Evolutionary conservation across 768 basidiomycete genomes (phyloP), one percentile per base, ranked within the genome.

Genomic region (Suillus decipiens): DNA sequence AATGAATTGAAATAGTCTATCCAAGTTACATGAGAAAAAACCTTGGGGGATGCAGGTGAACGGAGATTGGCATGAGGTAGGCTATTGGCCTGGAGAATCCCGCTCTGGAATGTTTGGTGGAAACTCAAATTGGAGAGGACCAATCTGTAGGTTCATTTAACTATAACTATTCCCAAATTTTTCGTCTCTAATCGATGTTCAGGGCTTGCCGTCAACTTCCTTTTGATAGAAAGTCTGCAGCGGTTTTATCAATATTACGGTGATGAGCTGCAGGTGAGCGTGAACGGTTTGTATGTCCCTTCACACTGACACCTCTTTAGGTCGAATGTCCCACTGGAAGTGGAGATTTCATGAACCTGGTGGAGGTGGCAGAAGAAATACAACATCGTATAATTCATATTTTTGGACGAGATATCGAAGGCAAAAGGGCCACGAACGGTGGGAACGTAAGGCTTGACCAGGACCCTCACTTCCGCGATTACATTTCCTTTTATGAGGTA

Each of bases 341-440:
- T 66, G 97, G 97, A n/a, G 96, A 97, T 68, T 94, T 89, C 76
- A 98, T 98, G 95, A 93, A 95, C 72, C 86, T 99, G 9, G 93
- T 90, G 11, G 84, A 86, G 63, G 95, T 96, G 22, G 95, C 97
- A 6, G 96, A 98, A 71, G 97, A 99, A 76, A 95, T 99, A 61
- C 97, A 99, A 75, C 96, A 99, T 72, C 89, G 97, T n/a, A 88
- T 99, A 65, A 99, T 99, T 61, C 95, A 99, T 75, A 95, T 99
- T 69, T 99, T 99, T 71, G 89, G 93, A n/a, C 87, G 95, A 33
- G 96, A 99, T 72, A 75, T 85, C 65, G 84, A 93, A 64, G 95
- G 96, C 11, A 84, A 86, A 64, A 83, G 97, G 45, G 95, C 97
- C 0, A 91, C 90, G 19, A 99, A 99, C 71, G 97, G 96, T 22